Evolutionary conservation across 1,139 yeast genomes (phyloP).

Genomic region (Magnusiomyces ingens): DNA sequence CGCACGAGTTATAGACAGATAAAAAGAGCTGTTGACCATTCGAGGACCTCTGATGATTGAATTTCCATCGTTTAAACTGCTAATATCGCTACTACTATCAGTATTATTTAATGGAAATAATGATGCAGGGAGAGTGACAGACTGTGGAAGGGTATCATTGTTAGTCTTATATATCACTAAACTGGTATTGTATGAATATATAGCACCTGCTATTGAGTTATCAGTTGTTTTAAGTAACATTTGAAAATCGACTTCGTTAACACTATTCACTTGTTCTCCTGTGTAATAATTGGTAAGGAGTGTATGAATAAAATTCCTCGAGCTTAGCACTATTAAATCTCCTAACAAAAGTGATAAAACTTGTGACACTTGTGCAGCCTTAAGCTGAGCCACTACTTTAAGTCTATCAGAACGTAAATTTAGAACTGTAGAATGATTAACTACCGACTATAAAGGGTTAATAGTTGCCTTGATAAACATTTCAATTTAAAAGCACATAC

Average conservation of each 20-base stretch:
- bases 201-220: constrained; percentile 22
- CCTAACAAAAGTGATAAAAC: constrained; percentile 55
- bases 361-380: constrained; percentile 72
- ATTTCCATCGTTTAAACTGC: not conserved
- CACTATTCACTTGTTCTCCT: constrained; percentile 15
- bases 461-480: constrained; percentile 25
- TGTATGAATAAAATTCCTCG: constrained; percentile 27
- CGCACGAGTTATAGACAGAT: constrained; percentile 23
- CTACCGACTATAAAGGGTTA: constrained; percentile 33
- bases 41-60: constrained; percentile 13
- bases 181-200: constrained; percentile 20
- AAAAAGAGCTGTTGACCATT: constrained; percentile 16
- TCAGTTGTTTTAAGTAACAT: constrained; percentile 25
- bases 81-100: not conserved
- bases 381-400: constrained; percentile 71
- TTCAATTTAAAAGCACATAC: constrained; percentile 29
- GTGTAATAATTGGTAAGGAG: constrained; percentile 22
- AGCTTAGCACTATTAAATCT: constrained; percentile 39
- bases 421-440: constrained; percentile 59
- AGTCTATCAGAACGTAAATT: constrained; percentile 62
- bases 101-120: constrained; percentile 19
- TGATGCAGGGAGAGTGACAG: constrained; percentile 17
- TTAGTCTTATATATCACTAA: constrained; percentile 8
- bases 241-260: constrained; percentile 17
- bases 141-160: constrained; percentile 12